Evolutionary conservation across 1,139 yeast species (phyloP), one percentile per base, ranked within the genome.

Genomic region (Kurtzmaniella quercitrusa): DNA sequence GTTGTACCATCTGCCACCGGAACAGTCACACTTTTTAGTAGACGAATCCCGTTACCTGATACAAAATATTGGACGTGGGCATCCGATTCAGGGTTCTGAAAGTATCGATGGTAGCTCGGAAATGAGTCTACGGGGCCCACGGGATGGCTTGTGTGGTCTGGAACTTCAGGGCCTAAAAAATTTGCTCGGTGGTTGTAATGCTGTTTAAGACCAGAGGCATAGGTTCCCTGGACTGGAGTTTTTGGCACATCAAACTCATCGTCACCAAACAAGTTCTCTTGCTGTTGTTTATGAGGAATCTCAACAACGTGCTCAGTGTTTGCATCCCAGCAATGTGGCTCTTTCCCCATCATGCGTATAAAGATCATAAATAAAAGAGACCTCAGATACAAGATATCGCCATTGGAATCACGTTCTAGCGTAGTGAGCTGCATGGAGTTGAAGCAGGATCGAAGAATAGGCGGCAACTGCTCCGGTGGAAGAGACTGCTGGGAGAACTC

Each of bases 1-100:
- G 58, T 52, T 9, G 59, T 51, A 2, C 54, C 57, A 3, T 42
- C 23, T 7, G 4, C 8, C 11, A 10, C 10, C 7, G 10, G 12
- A 5, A 34, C 12, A 8, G 16, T 23, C 9, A 17, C 14, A 14
- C 14, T 15, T 15, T 68, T 58, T 51, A 77, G 77, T 2, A 87
- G 56, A 21, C 96, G 65, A 1, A 88, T 74, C 0, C 96, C 96
- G 3, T 64, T 64, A n/a, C 68, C 54, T 0, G 93, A 79, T 1
- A 77, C 80, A 55, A 83, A 90, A 58, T 90, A 90, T 58, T 91
- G 97, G 11, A 79, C 61, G 55, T 83, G 85, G 0, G 95, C 72
- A 50, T 86, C 94, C 0, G 95, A 86, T 57, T 86, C 94, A 0
- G 98, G 98, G 53, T 91, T 90, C 10, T 93, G 82, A 62, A 88